Percentiles rank a stretch among this genome's conserved stretches.
Evolutionary conservation across 2,329 filamentous ascomycete genomes (phyloP).

Genomic region (Trichoderma pleuroti): DNA sequence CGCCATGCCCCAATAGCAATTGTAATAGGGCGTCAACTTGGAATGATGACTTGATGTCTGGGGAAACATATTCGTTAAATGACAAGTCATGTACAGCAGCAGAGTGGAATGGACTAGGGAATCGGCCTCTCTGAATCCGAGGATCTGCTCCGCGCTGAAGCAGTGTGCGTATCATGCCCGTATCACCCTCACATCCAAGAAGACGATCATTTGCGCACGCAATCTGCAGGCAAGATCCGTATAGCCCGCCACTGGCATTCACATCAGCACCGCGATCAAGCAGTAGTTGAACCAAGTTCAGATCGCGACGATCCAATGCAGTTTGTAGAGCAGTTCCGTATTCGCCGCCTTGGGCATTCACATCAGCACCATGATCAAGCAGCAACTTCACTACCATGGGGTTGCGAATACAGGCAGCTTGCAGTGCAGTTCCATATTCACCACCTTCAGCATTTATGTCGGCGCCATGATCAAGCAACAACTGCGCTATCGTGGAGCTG

Average conservation of each 20-base stretch:
- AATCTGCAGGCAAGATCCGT: background rate
- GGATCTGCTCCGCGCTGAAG: background rate
- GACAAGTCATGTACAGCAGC: background rate
- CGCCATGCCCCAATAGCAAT: background rate
- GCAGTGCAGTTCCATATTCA: background rate
- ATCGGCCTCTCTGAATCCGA: background rate
- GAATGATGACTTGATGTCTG: background rate
- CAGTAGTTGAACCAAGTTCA: background rate
- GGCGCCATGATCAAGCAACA: background rate
- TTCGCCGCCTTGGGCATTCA: too few species aligned
- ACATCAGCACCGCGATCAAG: background rate
- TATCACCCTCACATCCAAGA: background rate
- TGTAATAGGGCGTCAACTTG: background rate
- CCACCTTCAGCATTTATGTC: background rate
- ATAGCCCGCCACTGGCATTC: background rate
- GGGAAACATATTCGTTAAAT: background rate
- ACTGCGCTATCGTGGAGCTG: background rate
- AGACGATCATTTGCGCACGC: background rate
- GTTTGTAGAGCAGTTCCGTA: background rate
- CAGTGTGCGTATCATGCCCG: background rate
- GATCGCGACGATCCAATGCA: background rate
- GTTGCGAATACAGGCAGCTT: too few species aligned
- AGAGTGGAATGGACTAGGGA: background rate
- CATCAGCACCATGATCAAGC: too few species aligned
- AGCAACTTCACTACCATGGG: too few species aligned